Base-by-base conservation (phyloP, 2,329 filamentous ascomycete species). In the Epichloe hybrida region DNA sequence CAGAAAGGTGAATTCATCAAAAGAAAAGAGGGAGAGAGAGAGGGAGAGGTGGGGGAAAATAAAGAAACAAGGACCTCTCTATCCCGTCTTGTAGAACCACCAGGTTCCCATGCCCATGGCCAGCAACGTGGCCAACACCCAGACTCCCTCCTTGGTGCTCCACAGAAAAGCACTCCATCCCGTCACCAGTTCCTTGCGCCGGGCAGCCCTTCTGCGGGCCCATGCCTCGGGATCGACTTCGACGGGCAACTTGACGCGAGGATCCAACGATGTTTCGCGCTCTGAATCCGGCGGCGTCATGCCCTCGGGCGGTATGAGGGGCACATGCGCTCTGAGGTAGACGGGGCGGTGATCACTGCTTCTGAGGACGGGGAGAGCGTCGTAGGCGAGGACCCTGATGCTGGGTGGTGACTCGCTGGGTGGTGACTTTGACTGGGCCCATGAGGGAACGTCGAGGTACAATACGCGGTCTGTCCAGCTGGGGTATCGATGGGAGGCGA, bases 401-500 rank as follows among this genome's bases (percentile, higher is more conserved):
- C 61, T 59, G 15, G 21, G 15, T 9, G 58, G 58, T 4, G 55
- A 50, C 45, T 61, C 13, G 56, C 52, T 17, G 50, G 50, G 21
- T 49, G 50, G 21, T 49, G 56, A 64, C 60, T 66, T 66, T 48
- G 56, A 64, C 61, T 66, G 66, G 39, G 73, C 62, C 75, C 77
- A 81, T 21, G 66, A 65, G 20, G 77, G 80, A 21, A 76, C 68
- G 48, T 84, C 79, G 3, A 91, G 72, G 65, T 82, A 97, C 20
- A 97, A 71, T 20, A 97, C 83, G 3, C 93, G 81, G 66, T 97
- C 93, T 60, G 89, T 95, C 93, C 91, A 97, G 61, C 84, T 83
- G 1, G 93, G 90, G 76, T 87, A 94, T 44, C 93, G 82, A 64
- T 94, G 86, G 52, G 74, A 72, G 7, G 89, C 86, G 78, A 89